Evolutionary conservation across 2,329 filamentous ascomycete species (phyloP).

Genomic region (Diaporthe longicolla): DNA sequence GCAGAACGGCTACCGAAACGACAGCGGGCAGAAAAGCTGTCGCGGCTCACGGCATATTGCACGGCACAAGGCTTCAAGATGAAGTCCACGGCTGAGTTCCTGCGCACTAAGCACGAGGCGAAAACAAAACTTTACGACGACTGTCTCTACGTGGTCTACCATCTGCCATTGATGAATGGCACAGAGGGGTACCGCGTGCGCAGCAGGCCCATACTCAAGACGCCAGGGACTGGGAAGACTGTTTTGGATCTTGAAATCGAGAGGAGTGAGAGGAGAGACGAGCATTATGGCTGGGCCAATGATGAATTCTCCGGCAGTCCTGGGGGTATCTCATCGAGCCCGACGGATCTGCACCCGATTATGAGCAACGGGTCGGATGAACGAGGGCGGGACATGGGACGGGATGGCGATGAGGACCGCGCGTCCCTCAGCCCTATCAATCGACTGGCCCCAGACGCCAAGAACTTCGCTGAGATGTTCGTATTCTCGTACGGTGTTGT

Average conservation of each 20-base stretch:
- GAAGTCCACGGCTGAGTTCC: slow-evolving; percentile 87
- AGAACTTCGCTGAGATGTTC: slow-evolving; percentile 94
- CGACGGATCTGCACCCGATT: slow-evolving; percentile 45
- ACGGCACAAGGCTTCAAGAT: slow-evolving; percentile 95
- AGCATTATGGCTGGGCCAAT: slow-evolving; percentile 92
- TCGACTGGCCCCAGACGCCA: slow-evolving; percentile 77
- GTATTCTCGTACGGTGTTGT: slow-evolving; percentile 97
- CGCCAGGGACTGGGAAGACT: slow-evolving; percentile 88
- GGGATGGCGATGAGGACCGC: slow-evolving; percentile 46
- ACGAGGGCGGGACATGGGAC: slow-evolving; percentile 21
- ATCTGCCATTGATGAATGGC: slow-evolving; percentile 88
- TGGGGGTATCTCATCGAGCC: slow-evolving; percentile 14
- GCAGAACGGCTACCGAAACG: slow-evolving; percentile 93
- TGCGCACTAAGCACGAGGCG: slow-evolving; percentile 88
- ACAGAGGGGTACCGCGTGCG: slow-evolving; percentile 88
- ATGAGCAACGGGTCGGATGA: slow-evolving; percentile 49
- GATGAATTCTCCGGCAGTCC: slow-evolving; percentile 73
- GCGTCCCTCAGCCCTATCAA: slow-evolving; percentile 65
- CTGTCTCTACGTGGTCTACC: slow-evolving; percentile 95
- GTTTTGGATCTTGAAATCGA: slow-evolving; percentile 96
- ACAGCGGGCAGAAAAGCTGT: slow-evolving; percentile 87
- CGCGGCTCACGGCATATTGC: slow-evolving; percentile 94
- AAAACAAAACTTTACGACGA: slow-evolving; percentile 98
- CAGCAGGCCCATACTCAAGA: slow-evolving; percentile 92
- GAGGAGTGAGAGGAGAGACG: slow-evolving; percentile 88